Evolutionary conservation across 1,284 basidiomycete genomes (phyloP).

Genomic region (Ceratobasidium papillatum): DNA sequence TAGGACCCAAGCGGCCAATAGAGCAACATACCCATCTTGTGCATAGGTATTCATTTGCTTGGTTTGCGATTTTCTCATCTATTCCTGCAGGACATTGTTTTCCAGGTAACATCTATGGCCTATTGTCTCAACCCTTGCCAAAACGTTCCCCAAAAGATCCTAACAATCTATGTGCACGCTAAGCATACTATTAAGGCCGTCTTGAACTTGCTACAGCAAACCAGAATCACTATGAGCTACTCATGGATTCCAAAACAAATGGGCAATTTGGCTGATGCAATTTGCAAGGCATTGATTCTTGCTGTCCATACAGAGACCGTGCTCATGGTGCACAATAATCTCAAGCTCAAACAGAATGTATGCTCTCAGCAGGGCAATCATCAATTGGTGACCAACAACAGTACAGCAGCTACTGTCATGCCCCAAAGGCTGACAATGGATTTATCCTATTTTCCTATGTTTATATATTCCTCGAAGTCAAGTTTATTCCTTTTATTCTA

Average conservation of each 20-base stretch:
- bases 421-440: no score
- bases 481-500: no score
- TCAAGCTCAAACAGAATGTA: not conserved
- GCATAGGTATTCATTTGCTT: not conserved
- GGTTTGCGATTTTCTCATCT: not conserved
- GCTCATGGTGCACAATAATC: not conserved
- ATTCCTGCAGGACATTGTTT: not conserved
- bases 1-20: not conserved
- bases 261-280: not conserved
- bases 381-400: not conserved
- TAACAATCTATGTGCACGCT: not conserved
- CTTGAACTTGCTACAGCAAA: slow-evolving; percentile 1
- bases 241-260: not conserved
- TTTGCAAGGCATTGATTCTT: not conserved
- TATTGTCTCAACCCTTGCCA: not conserved
- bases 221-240: slow-evolving; percentile 18
- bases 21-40: slow-evolving; percentile 7
- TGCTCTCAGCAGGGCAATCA: slow-evolving; percentile 7
- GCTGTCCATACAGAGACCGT: not conserved
- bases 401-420: no score
- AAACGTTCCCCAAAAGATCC: not conserved
- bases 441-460: no score
- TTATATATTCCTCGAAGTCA: no score
- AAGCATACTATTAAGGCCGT: slow-evolving; percentile 12
- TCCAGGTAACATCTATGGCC: not conserved